Evolutionary conservation across 179 eudicot genomes (phyloP).

Genomic region (Silene vulgaris): DNA sequence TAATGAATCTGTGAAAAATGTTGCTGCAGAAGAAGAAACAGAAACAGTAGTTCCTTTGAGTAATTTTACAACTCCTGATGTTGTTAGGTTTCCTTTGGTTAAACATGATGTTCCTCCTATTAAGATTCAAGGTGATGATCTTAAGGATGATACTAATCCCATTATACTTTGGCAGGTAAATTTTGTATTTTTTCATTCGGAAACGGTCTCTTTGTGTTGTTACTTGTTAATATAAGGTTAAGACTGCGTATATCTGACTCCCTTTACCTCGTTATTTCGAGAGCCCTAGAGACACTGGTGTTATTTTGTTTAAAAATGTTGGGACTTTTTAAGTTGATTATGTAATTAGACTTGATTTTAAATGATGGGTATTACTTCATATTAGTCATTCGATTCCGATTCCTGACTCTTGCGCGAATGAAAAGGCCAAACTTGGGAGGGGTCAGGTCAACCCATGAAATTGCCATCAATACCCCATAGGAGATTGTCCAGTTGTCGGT

Average conservation of each 20-base stretch:
- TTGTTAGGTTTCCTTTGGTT: conserved; percentile 24
- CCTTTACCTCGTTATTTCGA: too few relatives aligned
- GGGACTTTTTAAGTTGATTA: not conserved
- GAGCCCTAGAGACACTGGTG: not conserved
- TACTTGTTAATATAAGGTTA: not conserved
- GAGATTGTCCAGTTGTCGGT: too few relatives aligned
- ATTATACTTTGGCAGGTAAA: conserved; percentile 33
- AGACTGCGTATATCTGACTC: too few relatives aligned
- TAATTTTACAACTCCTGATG: conserved; percentile 16
- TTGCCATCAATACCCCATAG: too few relatives aligned
- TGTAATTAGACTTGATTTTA: not conserved
- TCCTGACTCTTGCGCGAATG: too few relatives aligned
- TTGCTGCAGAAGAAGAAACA: not conserved
- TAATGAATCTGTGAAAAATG: conserved; percentile 18
- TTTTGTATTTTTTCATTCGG: not conserved
- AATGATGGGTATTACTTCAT: not conserved
- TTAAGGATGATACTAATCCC: conserved; percentile 30
- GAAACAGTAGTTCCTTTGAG: not conserved
- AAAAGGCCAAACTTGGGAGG: too few relatives aligned
- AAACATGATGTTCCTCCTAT: conserved; percentile 24
- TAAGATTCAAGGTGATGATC: conserved; percentile 25
- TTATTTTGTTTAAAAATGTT: not conserved
- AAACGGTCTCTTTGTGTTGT: not conserved
- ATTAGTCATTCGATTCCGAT: too few relatives aligned
- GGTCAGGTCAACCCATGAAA: too few relatives aligned